Conservation (phyloP, 495 filamentous ascomycete species). For the Xylaria intraflava region DNA sequence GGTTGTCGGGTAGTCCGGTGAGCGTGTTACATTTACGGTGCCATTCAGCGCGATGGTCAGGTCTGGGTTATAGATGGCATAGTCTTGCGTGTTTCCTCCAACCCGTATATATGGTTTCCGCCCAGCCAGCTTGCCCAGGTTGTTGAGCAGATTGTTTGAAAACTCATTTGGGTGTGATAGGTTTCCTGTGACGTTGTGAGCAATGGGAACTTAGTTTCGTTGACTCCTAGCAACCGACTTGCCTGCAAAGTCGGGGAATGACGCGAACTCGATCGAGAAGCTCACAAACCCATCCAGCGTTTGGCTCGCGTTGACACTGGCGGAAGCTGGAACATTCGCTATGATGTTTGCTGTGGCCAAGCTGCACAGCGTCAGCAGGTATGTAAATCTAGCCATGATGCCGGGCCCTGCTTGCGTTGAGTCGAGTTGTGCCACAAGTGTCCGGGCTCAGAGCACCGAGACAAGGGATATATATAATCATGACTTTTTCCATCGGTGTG, state of each 20-base stretch:
- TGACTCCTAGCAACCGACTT: conserved; percentile 1
- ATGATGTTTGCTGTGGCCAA: conserved; percentile 14
- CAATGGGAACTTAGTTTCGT: not conserved
- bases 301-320: conserved; percentile 10
- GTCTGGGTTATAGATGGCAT: conserved; percentile 52
- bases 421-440: too few relatives aligned
- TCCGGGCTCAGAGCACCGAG: too few relatives aligned
- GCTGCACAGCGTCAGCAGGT: conserved; percentile 13
- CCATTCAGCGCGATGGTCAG: conserved; percentile 49
- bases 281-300: conserved; percentile 50
- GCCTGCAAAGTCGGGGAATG: conserved; percentile 58
- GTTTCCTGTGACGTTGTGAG: conserved; percentile 33
- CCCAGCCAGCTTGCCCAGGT: conserved; percentile 41
- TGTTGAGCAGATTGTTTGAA: conserved; percentile 51
- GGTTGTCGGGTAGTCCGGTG: conserved; percentile 55
- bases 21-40: conserved; percentile 43
- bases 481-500: too few relatives aligned
- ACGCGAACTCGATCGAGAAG: conserved; percentile 56
- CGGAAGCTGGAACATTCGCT: not conserved
- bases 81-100: conserved; percentile 59
- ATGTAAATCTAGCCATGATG: conserved; percentile 12
- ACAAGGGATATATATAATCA: too few relatives aligned
- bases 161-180: conserved; percentile 47
- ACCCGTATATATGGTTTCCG: conserved; percentile 53
- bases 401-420: not conserved